A percentile compares a stretch with the other conserved stretches of the same genome.
phyloP scores from a whole-genome alignment of 108 stramenopile species.

The Nitzschia putrida region DNA sequence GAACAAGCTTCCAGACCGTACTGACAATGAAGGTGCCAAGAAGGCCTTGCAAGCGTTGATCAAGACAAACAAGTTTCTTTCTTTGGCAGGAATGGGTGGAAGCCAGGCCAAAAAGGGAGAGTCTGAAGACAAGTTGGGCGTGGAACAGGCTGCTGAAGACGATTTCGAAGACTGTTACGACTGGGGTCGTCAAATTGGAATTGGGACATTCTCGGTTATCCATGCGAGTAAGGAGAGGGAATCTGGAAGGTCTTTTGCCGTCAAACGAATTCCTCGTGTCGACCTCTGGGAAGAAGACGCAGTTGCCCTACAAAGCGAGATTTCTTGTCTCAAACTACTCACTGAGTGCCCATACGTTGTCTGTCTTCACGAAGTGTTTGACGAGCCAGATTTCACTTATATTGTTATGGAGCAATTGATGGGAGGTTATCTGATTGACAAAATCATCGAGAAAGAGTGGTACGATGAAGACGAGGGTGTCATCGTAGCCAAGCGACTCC shows the following conservation, averaged over 20 bases:
- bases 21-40: slow-evolving; percentile 24
- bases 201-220: slow-evolving; percentile 72
- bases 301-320: slow-evolving; percentile 69
- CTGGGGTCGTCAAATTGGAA: slow-evolving; percentile 58
- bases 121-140: slow-evolving; percentile 15
- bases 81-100: slow-evolving; percentile 32
- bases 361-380: slow-evolving; percentile 70
- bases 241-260: slow-evolving; percentile 46
- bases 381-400: slow-evolving; percentile 68
- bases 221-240: slow-evolving; percentile 55
- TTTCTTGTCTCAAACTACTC: slow-evolving; percentile 50
- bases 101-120: slow-evolving; percentile 9
- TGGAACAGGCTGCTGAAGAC: slow-evolving; percentile 36
- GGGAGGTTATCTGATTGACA: slow-evolving; percentile 92
- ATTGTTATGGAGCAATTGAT: slow-evolving; percentile 74
- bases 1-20: slow-evolving; percentile 8
- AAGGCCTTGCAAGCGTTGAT: slow-evolving; percentile 40
- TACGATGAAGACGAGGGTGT: slow-evolving; percentile 80
- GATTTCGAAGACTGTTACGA: slow-evolving; percentile 48
- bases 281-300: slow-evolving; percentile 59
- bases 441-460: slow-evolving; percentile 76
- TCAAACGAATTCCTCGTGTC: slow-evolving; percentile 69
- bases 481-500: slow-evolving; percentile 56
- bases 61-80: slow-evolving; percentile 45
- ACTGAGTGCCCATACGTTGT: slow-evolving; percentile 70